A percentile compares a stretch with the other conserved stretches of the same genome.
These are phyloP conservation scores for Arthrobotrys conoides DNA, from an alignment of 2,329 filamentous ascomycete genomes.

Conservation along the genomic window DNA sequence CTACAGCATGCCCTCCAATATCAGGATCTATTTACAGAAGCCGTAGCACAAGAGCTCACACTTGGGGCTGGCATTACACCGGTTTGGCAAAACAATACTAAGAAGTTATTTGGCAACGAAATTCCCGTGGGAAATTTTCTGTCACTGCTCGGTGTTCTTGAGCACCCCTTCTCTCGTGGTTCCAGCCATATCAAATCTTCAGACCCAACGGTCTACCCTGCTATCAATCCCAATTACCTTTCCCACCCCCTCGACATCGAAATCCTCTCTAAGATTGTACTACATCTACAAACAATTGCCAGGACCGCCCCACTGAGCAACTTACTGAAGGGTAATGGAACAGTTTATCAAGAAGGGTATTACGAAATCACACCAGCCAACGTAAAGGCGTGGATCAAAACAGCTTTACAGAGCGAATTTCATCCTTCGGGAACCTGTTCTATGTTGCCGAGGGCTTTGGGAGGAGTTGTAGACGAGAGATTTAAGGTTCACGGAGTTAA, in stretches of 20 bases:
- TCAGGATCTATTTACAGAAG: constrained; percentile 43
- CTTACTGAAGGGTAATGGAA: constrained; percentile 49
- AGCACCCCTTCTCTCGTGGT: constrained; percentile 76
- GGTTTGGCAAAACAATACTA: constrained; percentile 46
- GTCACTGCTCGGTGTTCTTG: constrained; percentile 64
- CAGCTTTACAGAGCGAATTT: constrained; percentile 66
- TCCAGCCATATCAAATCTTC: constrained; percentile 73
- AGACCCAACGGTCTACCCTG: constrained; percentile 69
- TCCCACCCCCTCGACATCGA: constrained; percentile 73
- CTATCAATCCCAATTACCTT: constrained; percentile 75
- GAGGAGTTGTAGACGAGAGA: constrained; percentile 67
- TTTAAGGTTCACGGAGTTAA: constrained; percentile 67
- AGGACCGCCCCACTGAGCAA: constrained; percentile 40
- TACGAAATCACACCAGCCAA: constrained; percentile 43
- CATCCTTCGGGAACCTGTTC: constrained; percentile 63
- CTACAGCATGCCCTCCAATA: constrained; percentile 37
- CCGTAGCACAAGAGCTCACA: constrained; percentile 43
- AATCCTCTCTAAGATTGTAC: constrained; percentile 48
- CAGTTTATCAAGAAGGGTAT: constrained; percentile 46
- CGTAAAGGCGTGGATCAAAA: constrained; percentile 66
- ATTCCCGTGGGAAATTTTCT: constrained; percentile 44
- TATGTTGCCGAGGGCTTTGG: constrained; percentile 65
- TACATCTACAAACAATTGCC: constrained; percentile 47
- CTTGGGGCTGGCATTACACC: constrained; percentile 50
- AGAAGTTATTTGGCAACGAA: constrained; percentile 46